Evolutionary conservation across 352 stramenopile species (phyloP).

Genomic region (Phytopythium vexans): DNA sequence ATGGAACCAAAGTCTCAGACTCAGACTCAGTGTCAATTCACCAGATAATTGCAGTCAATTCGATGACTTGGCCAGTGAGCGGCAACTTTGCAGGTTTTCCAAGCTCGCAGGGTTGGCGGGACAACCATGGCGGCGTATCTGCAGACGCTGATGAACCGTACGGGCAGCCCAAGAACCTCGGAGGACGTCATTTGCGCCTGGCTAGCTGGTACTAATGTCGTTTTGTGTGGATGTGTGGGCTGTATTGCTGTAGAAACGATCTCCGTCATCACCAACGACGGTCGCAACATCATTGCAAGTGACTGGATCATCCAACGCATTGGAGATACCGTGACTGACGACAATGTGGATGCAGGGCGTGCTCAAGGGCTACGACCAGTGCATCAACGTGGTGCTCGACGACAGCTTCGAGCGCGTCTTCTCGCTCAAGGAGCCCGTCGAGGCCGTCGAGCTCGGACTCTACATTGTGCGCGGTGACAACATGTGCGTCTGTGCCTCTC

Average conservation of each 20-base stretch:
- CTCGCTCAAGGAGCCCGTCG: constrained; percentile 86
- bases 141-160: constrained; percentile 83
- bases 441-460: constrained; percentile 88
- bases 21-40: constrained; percentile 11
- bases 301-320: neutral
- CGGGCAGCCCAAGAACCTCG: constrained; percentile 13
- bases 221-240: neutral
- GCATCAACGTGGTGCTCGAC: constrained; percentile 91
- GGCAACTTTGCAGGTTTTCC: neutral
- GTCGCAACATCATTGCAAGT: constrained; percentile 92
- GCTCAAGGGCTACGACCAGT: constrained; percentile 92
- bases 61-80: constrained; percentile 12
- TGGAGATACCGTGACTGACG: neutral
- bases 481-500: constrained; percentile 53
- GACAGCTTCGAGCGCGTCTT: constrained; percentile 94
- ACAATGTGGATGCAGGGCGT: constrained; percentile 46
- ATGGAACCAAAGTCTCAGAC: neutral
- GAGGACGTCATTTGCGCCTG: neutral
- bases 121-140: constrained; percentile 77
- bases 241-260: constrained; percentile 64
- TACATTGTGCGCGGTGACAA: constrained; percentile 95
- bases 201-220: neutral
- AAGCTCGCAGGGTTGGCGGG: constrained; percentile 3
- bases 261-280: constrained; percentile 93
- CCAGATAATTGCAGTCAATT: constrained; percentile 7